Conservation (phyloP, 495 filamentous ascomycete genomes). For the Penicilliopsis zonata region DNA sequence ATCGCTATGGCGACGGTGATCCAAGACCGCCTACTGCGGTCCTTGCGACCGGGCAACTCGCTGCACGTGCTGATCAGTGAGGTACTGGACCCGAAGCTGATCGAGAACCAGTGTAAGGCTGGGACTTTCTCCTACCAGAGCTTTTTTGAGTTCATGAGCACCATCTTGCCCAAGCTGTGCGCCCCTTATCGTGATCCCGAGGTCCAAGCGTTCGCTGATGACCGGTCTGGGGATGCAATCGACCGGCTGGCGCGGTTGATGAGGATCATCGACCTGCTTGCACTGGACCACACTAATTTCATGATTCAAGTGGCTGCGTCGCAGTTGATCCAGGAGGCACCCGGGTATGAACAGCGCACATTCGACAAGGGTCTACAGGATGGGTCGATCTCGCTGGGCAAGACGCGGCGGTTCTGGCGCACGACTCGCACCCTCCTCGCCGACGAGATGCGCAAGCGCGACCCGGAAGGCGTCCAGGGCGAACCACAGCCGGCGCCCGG, state of each 20-base stretch:
- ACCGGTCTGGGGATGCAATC: constrained; percentile 68
- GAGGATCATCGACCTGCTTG: constrained; percentile 76
- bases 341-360: constrained; percentile 64
- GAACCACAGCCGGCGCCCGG: constrained; percentile 28
- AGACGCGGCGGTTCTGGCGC: constrained; percentile 61
- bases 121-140: constrained; percentile 87
- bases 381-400: constrained; percentile 42
- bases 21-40: constrained; percentile 66
- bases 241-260: constrained; percentile 74
- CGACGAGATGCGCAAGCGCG: constrained; percentile 58
- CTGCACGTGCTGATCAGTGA: constrained; percentile 79
- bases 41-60: constrained; percentile 67
- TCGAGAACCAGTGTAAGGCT: constrained; percentile 61
- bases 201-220: constrained; percentile 65
- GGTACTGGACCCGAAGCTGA: constrained; percentile 66
- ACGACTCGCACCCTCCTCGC: constrained; percentile 54
- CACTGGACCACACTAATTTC: constrained; percentile 94
- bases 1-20: constrained; percentile 79
- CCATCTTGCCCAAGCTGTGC: constrained; percentile 84
- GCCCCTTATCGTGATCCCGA: constrained; percentile 81
- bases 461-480: constrained; percentile 52
- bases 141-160: constrained; percentile 85
- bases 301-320: constrained; percentile 73
- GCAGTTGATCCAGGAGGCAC: constrained; percentile 66
- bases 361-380: constrained; percentile 62